A percentile compares a stretch with the other conserved stretches of the same genome.
Conservation (phyloP, 176 grass and related monocot species). For the Aegilops sharonensis region DNA sequence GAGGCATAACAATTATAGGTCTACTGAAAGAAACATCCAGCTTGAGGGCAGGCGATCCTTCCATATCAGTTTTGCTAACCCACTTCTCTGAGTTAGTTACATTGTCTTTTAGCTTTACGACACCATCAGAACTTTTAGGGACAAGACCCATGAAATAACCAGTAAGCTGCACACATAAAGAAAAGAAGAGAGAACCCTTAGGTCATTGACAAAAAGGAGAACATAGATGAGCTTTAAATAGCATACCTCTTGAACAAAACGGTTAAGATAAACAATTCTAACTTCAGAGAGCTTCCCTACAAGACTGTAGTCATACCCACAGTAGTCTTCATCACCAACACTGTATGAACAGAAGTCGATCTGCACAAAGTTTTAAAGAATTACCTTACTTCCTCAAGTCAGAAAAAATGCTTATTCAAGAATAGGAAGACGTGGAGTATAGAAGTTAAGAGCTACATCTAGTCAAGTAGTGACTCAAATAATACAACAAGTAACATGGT, state of each 20-base stretch:
- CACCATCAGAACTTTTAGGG: slow-evolving; percentile 66
- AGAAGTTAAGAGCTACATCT: slow-evolving; percentile 9
- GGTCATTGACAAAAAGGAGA: slow-evolving; percentile 22
- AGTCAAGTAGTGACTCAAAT: neutral
- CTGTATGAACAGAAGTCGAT: slow-evolving; percentile 90
- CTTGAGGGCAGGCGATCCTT: slow-evolving; percentile 89
- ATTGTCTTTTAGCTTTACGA: slow-evolving; percentile 87
- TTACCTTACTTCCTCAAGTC: slow-evolving; percentile 1
- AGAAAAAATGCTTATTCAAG: slow-evolving; percentile 21
- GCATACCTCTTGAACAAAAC: slow-evolving; percentile 96
- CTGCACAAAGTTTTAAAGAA: slow-evolving; percentile 49
- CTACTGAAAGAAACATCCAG: slow-evolving; percentile 89
- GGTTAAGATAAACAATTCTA: slow-evolving; percentile 97
- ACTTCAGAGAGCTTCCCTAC: slow-evolving; percentile 91
- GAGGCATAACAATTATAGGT: slow-evolving; percentile 97
- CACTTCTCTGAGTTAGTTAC: slow-evolving; percentile 84
- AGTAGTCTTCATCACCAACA: slow-evolving; percentile 80
- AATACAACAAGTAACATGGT: slow-evolving; percentile 21
- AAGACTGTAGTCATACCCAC: slow-evolving; percentile 94
- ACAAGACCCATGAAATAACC: slow-evolving; percentile 94
- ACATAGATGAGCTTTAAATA: slow-evolving; percentile 25
- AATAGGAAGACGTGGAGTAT: slow-evolving; percentile 2
- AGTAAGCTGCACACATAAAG: slow-evolving; percentile 51
- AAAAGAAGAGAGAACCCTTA: neutral
- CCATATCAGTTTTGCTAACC: slow-evolving; percentile 91